Base-by-base conservation (phyloP, 2,329 filamentous ascomycete genomes). In the Pseudohalonectria lignicola region DNA sequence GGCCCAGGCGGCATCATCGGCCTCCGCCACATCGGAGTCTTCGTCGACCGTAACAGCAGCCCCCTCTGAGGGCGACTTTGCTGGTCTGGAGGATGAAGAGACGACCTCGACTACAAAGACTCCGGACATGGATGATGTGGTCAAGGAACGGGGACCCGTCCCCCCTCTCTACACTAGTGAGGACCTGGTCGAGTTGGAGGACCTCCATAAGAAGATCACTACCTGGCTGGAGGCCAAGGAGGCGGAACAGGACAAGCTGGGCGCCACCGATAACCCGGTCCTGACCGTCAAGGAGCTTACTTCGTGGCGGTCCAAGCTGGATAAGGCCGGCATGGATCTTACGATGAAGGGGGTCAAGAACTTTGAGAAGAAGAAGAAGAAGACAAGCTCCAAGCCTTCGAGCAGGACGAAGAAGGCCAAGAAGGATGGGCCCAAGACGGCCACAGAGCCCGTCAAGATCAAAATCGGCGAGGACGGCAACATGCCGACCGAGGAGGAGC, bases 221-320 rank as follows among this genome's bases (percentile, higher is more conserved):
- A 66, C 71, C 16, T 98, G 90, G 90, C 68, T 98, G 16, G 72
- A 78, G 23, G 73, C 82, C 46, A 81, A 83, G 53, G 61, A 84
- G 34, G 64, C 69, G 3, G 71, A 73, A 48, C 90, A 96, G 59
- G 74, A 78, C 21, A 79, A 76, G 47, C 74, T 94, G 3, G 63
- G 70, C 13, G 61, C 67, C 2, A 77, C 78, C 2, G 84, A 86
- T 9, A 79, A 96, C 47, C 84, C 86, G 0, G 79, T 79, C 6
- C 67, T 94, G 8, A 70, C 81, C 1, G 64, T 78, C 46, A 79
- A 80, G 52, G 88, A 94, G 20, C 59, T 94, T 21, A 64, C 76
- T 41, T 68, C 66, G 18, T 82, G 81, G 58, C 71, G 78, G 13
- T 75, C 79, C 49, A 75, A 83, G 54, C 69, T 96, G 6, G 76